phyloP scores from a whole-genome alignment of 2,329 filamentous ascomycete genomes.

The Microdochium nivale region DNA sequence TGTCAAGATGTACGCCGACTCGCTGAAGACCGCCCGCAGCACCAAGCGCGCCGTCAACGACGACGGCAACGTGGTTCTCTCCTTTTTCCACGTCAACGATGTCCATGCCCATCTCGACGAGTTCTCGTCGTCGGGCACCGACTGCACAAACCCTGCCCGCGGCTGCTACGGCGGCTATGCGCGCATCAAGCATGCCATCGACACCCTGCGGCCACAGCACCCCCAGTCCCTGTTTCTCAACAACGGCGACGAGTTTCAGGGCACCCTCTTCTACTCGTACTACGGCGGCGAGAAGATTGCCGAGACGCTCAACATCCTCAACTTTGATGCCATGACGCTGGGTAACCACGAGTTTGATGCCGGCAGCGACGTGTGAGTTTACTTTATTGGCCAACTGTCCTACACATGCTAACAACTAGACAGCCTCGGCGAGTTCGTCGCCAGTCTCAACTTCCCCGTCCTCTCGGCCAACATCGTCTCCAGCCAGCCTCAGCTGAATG shows the following conservation, averaged over 20 bases:
- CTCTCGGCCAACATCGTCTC: conserved; percentile 28
- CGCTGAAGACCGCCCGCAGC: conserved; percentile 38
- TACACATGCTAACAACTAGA: too few relatives aligned
- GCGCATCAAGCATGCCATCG: conserved; percentile 51
- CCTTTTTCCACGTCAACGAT: conserved; percentile 64
- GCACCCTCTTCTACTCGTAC: conserved; percentile 58
- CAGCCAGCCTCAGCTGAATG: conserved; percentile 19
- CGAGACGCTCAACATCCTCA: conserved; percentile 54
- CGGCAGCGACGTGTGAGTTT: conserved; percentile 52
- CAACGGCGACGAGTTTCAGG: conserved; percentile 62
- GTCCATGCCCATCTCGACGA: conserved; percentile 60
- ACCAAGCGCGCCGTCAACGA: conserved; percentile 39
- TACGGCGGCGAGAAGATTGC: conserved; percentile 62
- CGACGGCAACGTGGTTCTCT: conserved; percentile 37
- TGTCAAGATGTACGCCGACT: conserved; percentile 25
- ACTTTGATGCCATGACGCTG: conserved; percentile 60
- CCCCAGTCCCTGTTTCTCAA: conserved; percentile 57
- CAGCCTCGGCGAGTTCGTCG: conserved; percentile 49
- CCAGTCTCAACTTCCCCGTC: neutral
- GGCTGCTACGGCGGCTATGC: conserved; percentile 59
- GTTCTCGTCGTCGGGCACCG: conserved; percentile 51
- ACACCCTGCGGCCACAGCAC: conserved; percentile 45
- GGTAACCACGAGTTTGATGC: conserved; percentile 62
- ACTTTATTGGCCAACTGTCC: too few relatives aligned
- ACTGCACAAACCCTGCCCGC: conserved; percentile 45